Percentiles rank a stretch among this genome's conserved stretches.
Evolutionary conservation across 768 basidiomycete genomes (phyloP).

Genomic region (Cubamyces lactineus): DNA sequence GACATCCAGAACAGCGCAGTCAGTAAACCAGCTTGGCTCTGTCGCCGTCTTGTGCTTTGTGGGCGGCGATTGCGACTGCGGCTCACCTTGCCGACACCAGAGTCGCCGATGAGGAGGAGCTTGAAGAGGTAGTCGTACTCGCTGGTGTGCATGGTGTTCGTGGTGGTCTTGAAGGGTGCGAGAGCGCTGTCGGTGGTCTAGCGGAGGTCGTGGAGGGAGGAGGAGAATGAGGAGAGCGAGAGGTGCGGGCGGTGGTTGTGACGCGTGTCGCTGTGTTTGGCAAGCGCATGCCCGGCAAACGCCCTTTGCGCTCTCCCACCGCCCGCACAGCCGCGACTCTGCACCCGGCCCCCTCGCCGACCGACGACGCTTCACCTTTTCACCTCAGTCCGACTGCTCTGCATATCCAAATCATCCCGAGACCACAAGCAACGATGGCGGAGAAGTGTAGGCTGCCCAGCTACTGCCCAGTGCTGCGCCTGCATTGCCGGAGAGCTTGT

Average conservation of each 20-base stretch:
- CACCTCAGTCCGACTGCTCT: neutral
- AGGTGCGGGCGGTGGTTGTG: constrained; percentile 32
- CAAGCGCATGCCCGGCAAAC: constrained; percentile 29
- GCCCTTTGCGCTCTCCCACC: constrained; percentile 30
- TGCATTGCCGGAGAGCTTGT: neutral
- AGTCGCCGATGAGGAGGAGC: constrained; percentile 92
- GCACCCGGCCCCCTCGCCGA: constrained; percentile 17
- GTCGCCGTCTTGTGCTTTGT: constrained; percentile 9
- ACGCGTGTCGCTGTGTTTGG: constrained; percentile 33
- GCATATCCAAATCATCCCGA: neutral
- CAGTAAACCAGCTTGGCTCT: neutral
- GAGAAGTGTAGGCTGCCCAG: too few relatives aligned
- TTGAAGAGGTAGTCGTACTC: constrained; percentile 97
- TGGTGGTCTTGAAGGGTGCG: constrained; percentile 14
- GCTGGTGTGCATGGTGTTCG: constrained; percentile 77
- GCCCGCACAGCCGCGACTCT: constrained; percentile 27
- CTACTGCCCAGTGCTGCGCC: neutral
- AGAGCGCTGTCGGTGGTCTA: constrained; percentile 10
- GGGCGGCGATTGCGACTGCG: constrained; percentile 1
- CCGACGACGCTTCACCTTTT: neutral
- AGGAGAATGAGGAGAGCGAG: constrained; percentile 26
- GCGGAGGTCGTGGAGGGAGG: constrained; percentile 27
- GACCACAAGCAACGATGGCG: too few relatives aligned
- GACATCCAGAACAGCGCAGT: neutral
- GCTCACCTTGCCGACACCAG: constrained; percentile 89